Evolutionary conservation across 306 rosid genomes (phyloP).

Genomic region (Arachis stenosperma): DNA sequence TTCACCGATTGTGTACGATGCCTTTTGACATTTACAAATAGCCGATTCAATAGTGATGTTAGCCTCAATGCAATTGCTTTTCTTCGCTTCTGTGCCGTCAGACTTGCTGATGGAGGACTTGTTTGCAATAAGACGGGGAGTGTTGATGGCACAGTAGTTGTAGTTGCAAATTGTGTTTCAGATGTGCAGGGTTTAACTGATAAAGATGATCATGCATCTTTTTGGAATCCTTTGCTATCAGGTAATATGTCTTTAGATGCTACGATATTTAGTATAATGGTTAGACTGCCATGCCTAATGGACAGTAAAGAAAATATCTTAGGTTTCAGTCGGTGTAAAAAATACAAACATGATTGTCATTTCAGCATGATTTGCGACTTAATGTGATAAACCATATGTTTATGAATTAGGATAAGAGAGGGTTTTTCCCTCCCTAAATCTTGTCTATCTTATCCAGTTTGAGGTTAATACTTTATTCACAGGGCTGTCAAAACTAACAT

Average conservation of each 20-base stretch:
- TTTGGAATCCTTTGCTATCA: constrained; percentile 93
- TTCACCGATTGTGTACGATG: constrained; percentile 97
- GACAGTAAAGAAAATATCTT: constrained; percentile 20
- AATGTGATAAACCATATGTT: constrained; percentile 17
- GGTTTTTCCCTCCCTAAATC: neutral
- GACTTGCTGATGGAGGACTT: constrained; percentile 98
- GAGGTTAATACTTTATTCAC: constrained; percentile 38
- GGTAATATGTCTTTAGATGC: constrained; percentile 56
- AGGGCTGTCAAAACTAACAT: constrained; percentile 94
- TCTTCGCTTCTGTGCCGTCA: constrained; percentile 97
- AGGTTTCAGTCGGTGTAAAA: constrained; percentile 23
- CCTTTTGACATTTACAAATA: constrained; percentile 93
- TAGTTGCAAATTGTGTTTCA: constrained; percentile 50
- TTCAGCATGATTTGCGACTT: constrained; percentile 29
- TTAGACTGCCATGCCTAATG: constrained; percentile 27
- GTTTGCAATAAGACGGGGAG: constrained; percentile 68
- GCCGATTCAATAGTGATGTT: constrained; percentile 96
- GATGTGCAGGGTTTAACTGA: constrained; percentile 51
- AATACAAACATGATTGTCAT: constrained; percentile 25
- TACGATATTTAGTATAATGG: constrained; percentile 19
- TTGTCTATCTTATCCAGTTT: constrained; percentile 33
- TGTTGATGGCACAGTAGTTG: constrained; percentile 49
- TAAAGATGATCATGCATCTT: constrained; percentile 80
- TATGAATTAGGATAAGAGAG: constrained; percentile 18
- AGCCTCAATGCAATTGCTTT: constrained; percentile 99